phyloP scores from a whole-genome alignment of 2,329 filamentous ascomycete genomes.

The Penicillium thymicola region DNA sequence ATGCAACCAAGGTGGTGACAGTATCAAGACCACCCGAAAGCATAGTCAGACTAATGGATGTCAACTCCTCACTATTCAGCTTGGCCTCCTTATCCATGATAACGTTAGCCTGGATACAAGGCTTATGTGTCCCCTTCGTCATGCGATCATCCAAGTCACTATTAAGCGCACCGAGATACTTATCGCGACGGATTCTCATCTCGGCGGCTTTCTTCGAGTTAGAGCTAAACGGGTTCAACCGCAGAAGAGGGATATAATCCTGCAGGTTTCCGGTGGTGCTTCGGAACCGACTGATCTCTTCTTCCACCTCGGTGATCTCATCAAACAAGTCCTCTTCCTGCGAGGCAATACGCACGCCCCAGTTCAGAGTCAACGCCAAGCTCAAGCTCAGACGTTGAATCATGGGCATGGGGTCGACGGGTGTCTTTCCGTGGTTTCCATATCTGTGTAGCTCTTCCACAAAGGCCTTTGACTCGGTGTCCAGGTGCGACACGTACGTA shows the following conservation, averaged over 20 bases:
- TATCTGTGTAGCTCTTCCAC: constrained; percentile 59
- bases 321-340: constrained; percentile 62
- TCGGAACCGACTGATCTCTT: constrained; percentile 68
- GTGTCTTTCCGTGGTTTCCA: constrained; percentile 52
- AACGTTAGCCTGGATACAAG: constrained; percentile 66
- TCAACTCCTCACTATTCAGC: constrained; percentile 61
- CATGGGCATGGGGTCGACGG: constrained; percentile 65
- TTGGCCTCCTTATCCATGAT: constrained; percentile 63
- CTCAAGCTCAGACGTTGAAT: constrained; percentile 63
- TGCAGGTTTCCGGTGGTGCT: constrained; percentile 78
- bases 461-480: constrained; percentile 62
- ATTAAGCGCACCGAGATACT: constrained; percentile 58
- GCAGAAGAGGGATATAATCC: constrained; percentile 71
- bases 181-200: constrained; percentile 59
- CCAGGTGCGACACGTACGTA: constrained; percentile 61
- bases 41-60: constrained; percentile 66
- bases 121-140: constrained; percentile 57
- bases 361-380: constrained; percentile 63
- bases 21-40: constrained; percentile 65
- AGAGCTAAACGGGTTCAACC: constrained; percentile 62
- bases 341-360: constrained; percentile 60
- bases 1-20: constrained; percentile 62
- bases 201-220: constrained; percentile 58
- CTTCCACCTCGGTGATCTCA: constrained; percentile 72
- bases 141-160: constrained; percentile 59